Evolutionary conservation across 805 yeast species (phyloP), one percentile per base, ranked within the genome.

Genomic region (Candida wancherniae): DNA sequence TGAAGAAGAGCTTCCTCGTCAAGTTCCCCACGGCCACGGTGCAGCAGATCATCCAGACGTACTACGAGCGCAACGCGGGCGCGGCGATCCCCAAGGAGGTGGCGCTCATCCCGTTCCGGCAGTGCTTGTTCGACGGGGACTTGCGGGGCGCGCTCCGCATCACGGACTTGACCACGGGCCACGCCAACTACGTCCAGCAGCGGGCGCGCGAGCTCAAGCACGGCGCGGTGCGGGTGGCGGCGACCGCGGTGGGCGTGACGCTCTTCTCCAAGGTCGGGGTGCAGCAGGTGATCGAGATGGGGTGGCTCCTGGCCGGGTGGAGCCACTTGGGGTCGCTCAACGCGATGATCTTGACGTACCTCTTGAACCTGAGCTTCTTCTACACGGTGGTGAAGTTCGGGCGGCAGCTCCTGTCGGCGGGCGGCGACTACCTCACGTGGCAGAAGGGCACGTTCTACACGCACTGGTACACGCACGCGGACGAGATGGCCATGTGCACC

Each of bases 401-500:
- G 11, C 43, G 70, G 23, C 60, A 57, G 35, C 46, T 60, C 27
- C 47, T 55, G 45, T 66, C 66, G 19, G 65, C 67, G 1, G 71
- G 77, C 13, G 80, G 81, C 9, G 70, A 67, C 32, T 64, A 60
- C 40, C 59, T 80, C 37, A 67, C 73, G 27, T 84, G 85, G 79
- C 71, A 67, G 28, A 69, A 69, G 39, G 85, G 85, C 4, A 75
- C 83, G 0, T 69, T 78, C 33, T 77, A 80, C 32, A 63, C 70
- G 17, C 69, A 74, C 40, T 77, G 86, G 77, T 78, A 64, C 48
- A 57, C 63, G 35, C 83, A 78, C 51, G 71, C 79, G 13, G 84
- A 79, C 44, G 84, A 82, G 50, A 64, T 83, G 67, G 58, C 71
- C 37, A 75, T 84, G 78, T 69, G 80, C 25, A 62, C 82, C 1